Conservation (phyloP, 305 asterid species). For the Nicotiana rustica region DNA sequence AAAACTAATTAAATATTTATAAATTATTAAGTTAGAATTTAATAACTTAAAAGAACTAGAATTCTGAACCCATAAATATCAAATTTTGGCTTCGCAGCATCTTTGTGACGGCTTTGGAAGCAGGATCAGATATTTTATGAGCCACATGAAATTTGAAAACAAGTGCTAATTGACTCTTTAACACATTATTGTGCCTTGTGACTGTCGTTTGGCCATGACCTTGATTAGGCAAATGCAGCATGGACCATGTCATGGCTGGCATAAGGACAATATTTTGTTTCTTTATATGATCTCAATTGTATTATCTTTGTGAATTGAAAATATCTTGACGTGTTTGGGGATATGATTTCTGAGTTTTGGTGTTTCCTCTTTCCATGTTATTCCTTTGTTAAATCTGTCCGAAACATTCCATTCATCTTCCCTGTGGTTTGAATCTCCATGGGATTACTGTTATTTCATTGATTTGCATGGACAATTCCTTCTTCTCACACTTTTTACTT, state of each 20-base stretch:
- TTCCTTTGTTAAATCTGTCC: background rate
- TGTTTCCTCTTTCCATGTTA: background rate
- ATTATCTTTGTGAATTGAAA: background rate
- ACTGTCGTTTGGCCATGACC: background rate
- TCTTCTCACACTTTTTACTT: background rate
- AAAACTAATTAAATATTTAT: too few relatives aligned
- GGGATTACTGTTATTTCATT: background rate
- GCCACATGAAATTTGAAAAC: slow-evolving; percentile 22
- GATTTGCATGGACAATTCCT: background rate
- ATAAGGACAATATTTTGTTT: background rate
- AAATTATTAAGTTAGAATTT: too few relatives aligned
- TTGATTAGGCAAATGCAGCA: background rate
- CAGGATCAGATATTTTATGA: background rate
- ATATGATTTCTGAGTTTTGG: background rate
- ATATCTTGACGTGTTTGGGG: background rate
- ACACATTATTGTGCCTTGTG: background rate
- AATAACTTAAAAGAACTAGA: too few relatives aligned
- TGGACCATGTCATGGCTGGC: slow-evolving; percentile 21
- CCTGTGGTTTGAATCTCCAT: too few relatives aligned
- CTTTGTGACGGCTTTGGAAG: background rate
- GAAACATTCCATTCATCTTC: background rate
- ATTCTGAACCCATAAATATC: too few relatives aligned
- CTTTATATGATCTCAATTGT: too few relatives aligned
- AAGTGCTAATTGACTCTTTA: background rate
- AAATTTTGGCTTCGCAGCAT: background rate